Conservation (phyloP, 805 yeast species). For the Limtongozyma cylindracea region DNA sequence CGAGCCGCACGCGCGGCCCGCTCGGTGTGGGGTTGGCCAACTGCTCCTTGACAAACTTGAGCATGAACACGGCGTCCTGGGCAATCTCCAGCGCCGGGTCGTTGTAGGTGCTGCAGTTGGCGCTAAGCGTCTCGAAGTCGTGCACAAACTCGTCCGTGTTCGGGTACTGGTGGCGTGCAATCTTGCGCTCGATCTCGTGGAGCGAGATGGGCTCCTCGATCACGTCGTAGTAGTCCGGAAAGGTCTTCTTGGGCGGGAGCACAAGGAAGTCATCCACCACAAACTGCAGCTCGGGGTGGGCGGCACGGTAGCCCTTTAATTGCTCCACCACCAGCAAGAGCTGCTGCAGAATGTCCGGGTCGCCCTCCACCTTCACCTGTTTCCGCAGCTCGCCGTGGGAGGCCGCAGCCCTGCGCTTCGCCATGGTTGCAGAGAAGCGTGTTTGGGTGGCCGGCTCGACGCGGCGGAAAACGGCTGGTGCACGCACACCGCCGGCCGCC, state of each 20-base stretch:
- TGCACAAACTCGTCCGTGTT: neutral
- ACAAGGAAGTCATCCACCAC: neutral
- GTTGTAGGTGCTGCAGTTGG: slow-evolving; percentile 6
- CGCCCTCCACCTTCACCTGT: too few species aligned
- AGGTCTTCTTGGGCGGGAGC: neutral
- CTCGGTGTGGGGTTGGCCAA: neutral
- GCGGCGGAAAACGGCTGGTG: too few species aligned
- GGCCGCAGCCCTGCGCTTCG: too few species aligned
- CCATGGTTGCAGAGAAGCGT: too few species aligned
- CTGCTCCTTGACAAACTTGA: slow-evolving; percentile 27
- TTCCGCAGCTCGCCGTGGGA: too few species aligned
- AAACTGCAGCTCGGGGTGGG: too few species aligned
- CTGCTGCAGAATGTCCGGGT: too few species aligned
- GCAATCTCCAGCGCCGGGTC: slow-evolving; percentile 29
- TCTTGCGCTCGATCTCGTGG: neutral
- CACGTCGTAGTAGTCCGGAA: neutral
- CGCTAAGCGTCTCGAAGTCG: neutral
- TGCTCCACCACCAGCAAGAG: too few species aligned
- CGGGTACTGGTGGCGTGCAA: neutral
- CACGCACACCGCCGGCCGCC: too few species aligned
- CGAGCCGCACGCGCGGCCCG: neutral
- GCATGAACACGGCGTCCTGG: slow-evolving; percentile 29
- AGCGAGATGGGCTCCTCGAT: neutral
- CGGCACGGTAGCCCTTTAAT: too few species aligned
- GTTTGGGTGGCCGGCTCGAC: too few species aligned